Percentiles rank a stretch among this genome's conserved stretches.
phyloP scores from a whole-genome alignment of 345 rosid species.

The Hibiscus tridactylites region DNA sequence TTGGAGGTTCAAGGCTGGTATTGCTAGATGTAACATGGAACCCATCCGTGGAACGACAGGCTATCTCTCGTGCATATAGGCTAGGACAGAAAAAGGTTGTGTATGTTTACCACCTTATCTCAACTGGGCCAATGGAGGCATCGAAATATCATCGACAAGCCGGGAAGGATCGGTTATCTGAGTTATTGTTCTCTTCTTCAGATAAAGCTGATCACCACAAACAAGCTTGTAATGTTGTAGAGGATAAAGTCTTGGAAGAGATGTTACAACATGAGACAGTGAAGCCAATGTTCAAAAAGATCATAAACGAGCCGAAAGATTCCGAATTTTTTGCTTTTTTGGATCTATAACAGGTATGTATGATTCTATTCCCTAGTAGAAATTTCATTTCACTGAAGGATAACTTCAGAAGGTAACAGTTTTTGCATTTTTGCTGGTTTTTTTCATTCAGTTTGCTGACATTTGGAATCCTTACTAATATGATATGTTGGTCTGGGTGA shows the following conservation, averaged over 20 bases:
- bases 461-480: neutral
- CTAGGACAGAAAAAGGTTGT: constrained; percentile 66
- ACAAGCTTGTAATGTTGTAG: constrained; percentile 9
- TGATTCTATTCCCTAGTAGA: neutral
- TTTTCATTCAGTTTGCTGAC: neutral
- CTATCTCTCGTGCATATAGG: constrained; percentile 65
- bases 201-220: constrained; percentile 15
- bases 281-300: constrained; percentile 27
- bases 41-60: constrained; percentile 78
- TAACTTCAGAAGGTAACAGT: too few species aligned
- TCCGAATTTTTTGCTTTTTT: constrained; percentile 7
- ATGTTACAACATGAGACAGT: constrained; percentile 14
- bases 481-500: neutral
- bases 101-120: constrained; percentile 54
- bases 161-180: constrained; percentile 41
- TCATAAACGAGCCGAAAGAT: constrained; percentile 18
- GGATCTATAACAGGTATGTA: neutral
- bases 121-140: constrained; percentile 41
- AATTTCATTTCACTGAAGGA: neutral
- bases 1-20: constrained; percentile 77
- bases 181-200: constrained; percentile 43
- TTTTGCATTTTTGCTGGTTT: too few species aligned
- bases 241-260: constrained; percentile 32
- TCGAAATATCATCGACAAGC: constrained; percentile 41
- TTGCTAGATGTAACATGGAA: constrained; percentile 81